A percentile compares a stretch with the other conserved stretches of the same genome.
Conservation (phyloP, 257 asterid genomes). For the Oldenlandia corymbosa region DNA sequence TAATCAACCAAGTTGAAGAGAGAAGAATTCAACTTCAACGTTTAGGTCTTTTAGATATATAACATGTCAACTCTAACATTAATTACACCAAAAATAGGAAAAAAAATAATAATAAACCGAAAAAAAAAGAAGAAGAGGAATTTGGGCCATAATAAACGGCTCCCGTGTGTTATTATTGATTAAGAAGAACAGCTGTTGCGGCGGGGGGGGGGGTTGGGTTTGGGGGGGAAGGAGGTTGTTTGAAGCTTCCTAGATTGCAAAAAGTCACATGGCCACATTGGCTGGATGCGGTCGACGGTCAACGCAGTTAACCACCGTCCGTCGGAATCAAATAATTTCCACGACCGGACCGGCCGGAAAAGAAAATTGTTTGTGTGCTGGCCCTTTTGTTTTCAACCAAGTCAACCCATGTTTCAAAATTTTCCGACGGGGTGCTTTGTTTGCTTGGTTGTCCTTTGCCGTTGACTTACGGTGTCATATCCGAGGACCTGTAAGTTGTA, state of each 20-base stretch:
- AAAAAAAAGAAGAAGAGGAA: slow-evolving; percentile 6
- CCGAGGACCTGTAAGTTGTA: too few species aligned
- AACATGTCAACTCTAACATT: slow-evolving; percentile 1
- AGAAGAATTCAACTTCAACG: slow-evolving; percentile 83
- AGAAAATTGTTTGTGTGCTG: slow-evolving; percentile 3
- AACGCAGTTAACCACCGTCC: slow-evolving; percentile 35
- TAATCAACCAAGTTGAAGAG: slow-evolving; percentile 30
- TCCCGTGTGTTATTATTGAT: slow-evolving; percentile 6
- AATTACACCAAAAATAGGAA: too few species aligned
- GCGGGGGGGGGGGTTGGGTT: too few species aligned
- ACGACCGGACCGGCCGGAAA: slow-evolving; percentile 25
- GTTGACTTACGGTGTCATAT: slow-evolving; percentile 15
- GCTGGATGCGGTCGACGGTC: slow-evolving; percentile 50
- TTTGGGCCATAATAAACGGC: slow-evolving; percentile 40
- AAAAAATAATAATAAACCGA: too few species aligned
- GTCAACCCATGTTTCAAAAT: slow-evolving; percentile 33
- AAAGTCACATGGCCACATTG: slow-evolving; percentile 37
- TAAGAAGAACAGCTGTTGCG: slow-evolving; percentile 5
- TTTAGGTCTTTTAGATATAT: slow-evolving; percentile 60
- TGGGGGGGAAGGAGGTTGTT: too few species aligned
- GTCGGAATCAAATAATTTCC: slow-evolving; percentile 22
- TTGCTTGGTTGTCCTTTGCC: slow-evolving; percentile 19
- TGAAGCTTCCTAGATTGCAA: slow-evolving; percentile 27
- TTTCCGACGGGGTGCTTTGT: slow-evolving; percentile 4
- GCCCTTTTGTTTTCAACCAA: slow-evolving; percentile 16